A percentile compares a stretch with the other conserved stretches of the same genome.
Conservation (phyloP, 768 basidiomycete genomes). For the Lactarius trivialis region DNA sequence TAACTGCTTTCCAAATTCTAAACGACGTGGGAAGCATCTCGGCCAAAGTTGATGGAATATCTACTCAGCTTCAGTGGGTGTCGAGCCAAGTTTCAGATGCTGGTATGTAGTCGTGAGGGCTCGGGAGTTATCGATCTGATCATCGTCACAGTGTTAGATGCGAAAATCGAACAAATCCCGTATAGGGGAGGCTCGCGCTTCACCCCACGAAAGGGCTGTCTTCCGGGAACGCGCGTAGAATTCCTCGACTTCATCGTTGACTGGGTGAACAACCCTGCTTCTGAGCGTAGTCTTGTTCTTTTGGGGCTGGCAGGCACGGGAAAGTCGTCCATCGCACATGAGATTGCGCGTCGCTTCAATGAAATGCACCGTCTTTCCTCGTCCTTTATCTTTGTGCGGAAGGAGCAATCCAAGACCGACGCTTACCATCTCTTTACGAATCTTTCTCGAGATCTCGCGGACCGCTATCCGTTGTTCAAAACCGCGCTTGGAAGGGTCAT, state of each 20-base stretch:
- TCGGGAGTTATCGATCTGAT: not conserved
- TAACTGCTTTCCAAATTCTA: not conserved
- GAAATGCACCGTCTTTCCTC: not conserved
- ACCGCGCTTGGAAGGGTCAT: not conserved
- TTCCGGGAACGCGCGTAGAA: not conserved
- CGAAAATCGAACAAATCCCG: not conserved
- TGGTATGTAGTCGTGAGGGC: not conserved
- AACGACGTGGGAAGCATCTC: not conserved
- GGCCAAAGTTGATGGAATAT: not conserved
- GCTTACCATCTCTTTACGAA: not conserved
- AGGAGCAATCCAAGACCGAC: not conserved
- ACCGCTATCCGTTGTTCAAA: not conserved
- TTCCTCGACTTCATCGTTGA: not conserved
- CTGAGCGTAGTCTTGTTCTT: not conserved
- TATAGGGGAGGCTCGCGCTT: not conserved
- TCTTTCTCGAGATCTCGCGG: not conserved
- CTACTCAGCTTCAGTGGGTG: not conserved
- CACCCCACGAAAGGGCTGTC: not conserved
- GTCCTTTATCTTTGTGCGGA: not conserved
- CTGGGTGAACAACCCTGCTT: not conserved
- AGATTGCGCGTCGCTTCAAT: not conserved
- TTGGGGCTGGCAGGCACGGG: not conserved
- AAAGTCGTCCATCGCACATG: not conserved
- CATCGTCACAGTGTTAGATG: not conserved
- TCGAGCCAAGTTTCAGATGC: not conserved